Conservation (phyloP, 2,329 filamentous ascomycete genomes). For the Leptographium procerum region DNA sequence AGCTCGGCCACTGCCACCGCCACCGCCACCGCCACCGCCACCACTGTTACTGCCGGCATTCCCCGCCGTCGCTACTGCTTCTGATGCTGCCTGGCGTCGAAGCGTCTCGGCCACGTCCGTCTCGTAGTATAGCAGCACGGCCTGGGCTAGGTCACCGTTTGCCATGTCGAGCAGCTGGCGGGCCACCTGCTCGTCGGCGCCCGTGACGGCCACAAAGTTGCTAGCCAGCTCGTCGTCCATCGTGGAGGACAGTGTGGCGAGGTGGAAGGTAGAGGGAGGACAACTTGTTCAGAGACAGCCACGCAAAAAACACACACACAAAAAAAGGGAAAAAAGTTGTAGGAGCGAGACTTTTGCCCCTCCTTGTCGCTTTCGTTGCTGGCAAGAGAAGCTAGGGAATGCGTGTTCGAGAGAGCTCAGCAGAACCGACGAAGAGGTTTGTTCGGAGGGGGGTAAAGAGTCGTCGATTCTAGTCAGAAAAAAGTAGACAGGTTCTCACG, state of each 20-base stretch:
- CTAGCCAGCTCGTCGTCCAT: conserved; percentile 62
- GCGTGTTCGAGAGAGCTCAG: no score
- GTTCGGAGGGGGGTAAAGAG: no score
- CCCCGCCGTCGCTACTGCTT: no score
- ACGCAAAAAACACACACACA: not conserved
- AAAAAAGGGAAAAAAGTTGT: conserved; percentile 5
- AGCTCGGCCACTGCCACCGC: no score
- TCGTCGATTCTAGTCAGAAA: no score
- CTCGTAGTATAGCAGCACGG: conserved; percentile 82
- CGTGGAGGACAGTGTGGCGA: conserved; percentile 7
- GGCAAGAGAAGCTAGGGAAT: no score
- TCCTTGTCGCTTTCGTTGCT: not conserved
- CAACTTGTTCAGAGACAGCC: no score
- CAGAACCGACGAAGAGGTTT: no score
- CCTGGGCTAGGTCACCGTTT: conserved; percentile 73
- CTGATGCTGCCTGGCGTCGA: conserved; percentile 21
- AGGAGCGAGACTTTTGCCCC: not conserved
- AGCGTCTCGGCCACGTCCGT: conserved; percentile 55
- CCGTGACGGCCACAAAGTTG: conserved; percentile 74
- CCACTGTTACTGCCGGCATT: no score
- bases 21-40: no score
- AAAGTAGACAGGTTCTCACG: no score
- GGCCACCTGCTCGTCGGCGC: conserved; percentile 60
- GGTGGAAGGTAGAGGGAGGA: not conserved
- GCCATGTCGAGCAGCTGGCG: conserved; percentile 74